Evolutionary conservation across 306 rosid species (phyloP).

Genomic region (Coriaria nepalensis): DNA sequence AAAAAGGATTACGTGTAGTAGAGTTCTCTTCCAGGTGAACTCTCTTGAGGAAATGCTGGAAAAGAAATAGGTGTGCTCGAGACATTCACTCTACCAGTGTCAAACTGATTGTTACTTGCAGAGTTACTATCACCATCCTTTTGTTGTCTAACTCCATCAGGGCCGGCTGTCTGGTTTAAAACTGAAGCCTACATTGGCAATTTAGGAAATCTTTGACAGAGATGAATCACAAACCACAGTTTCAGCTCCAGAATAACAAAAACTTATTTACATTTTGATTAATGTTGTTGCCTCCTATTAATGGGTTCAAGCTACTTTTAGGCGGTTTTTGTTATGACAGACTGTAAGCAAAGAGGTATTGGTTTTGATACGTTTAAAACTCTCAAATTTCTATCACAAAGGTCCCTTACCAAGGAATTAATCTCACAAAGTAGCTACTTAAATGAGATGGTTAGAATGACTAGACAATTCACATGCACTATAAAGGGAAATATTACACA

Average conservation of each 20-base stretch:
- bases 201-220: constrained; percentile 5
- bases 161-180: constrained; percentile 25
- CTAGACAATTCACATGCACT: no score
- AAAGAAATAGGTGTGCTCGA: constrained; percentile 53
- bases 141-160: constrained; percentile 15
- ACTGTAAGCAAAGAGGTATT: no score
- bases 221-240: not conserved
- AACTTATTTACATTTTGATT: no score
- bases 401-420: no score
- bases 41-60: constrained; percentile 21
- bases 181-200: constrained; percentile 23
- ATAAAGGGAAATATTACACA: no score
- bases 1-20: constrained; percentile 50
- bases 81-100: constrained; percentile 10
- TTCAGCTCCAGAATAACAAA: not conserved
- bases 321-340: no score
- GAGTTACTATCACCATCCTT: constrained; percentile 8
- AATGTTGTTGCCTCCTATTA: no score
- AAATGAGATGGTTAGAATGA: no score
- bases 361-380: no score
- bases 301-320: no score
- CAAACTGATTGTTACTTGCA: constrained; percentile 20
- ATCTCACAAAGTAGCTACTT: no score
- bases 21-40: constrained; percentile 29
- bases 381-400: no score